Conservation (phyloP, 768 basidiomycete genomes). For the Coprinopsis strossmayeri region DNA sequence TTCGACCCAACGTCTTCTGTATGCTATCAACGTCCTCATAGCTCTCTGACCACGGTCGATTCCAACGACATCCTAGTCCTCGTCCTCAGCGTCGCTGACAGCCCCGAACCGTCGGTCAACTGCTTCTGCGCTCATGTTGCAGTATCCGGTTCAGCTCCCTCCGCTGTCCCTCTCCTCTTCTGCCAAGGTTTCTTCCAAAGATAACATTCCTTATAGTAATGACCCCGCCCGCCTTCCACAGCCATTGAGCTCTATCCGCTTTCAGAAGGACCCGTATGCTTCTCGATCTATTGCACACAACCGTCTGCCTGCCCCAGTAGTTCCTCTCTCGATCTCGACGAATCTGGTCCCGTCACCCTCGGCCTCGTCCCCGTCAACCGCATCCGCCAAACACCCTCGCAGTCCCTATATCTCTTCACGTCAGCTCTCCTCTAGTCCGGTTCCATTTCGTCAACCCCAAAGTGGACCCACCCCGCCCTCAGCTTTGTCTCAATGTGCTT, state of each 20-base stretch:
- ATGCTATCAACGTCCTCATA: constrained; percentile 21
- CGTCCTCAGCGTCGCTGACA: constrained; percentile 18
- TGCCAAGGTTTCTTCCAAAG: constrained; percentile 25
- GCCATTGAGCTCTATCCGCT: constrained; percentile 28
- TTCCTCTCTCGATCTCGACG: constrained; percentile 24
- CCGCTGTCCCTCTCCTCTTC: constrained; percentile 32
- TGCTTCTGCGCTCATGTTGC: constrained; percentile 42
- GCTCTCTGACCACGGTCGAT: constrained; percentile 23
- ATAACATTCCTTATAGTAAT: constrained; percentile 34
- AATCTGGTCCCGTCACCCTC: constrained; percentile 29
- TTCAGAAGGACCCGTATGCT: constrained; percentile 30
- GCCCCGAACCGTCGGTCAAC: constrained; percentile 14
- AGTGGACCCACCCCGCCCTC: constrained; percentile 19
- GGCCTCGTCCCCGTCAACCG: constrained; percentile 28
- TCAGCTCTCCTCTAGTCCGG: constrained; percentile 22
- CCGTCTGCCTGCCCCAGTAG: constrained; percentile 17
- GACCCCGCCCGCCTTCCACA: constrained; percentile 23
- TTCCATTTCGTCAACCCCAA: constrained; percentile 20
- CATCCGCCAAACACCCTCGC: constrained; percentile 29
- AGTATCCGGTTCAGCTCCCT: constrained; percentile 42
- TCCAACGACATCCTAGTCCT: constrained; percentile 16
- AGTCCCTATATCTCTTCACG: constrained; percentile 34
- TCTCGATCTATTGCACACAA: constrained; percentile 17
- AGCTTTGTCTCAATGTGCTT: constrained; percentile 25
- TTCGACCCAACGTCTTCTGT: constrained; percentile 25